These are phyloP conservation scores for Rubia balearica DNA, from an alignment of 305 asterid genomes.

Conservation along the genomic window DNA sequence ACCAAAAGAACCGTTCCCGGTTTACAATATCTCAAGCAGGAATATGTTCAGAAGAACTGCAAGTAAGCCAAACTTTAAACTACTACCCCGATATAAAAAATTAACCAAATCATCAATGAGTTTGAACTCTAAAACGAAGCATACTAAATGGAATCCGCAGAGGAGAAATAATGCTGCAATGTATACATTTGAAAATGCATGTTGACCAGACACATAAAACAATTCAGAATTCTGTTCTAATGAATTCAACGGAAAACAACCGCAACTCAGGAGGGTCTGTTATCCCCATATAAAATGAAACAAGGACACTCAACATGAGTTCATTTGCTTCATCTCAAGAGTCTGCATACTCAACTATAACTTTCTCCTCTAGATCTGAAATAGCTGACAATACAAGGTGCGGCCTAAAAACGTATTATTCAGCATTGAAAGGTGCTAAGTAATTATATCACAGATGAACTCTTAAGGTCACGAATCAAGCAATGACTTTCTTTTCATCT, in stretches of 20 bases:
- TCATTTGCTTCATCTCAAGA: neutral
- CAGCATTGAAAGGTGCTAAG: neutral
- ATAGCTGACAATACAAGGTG: constrained; percentile 1
- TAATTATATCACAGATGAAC: neutral
- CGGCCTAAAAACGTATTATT: neutral
- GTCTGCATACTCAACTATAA: neutral
- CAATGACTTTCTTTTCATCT: neutral
- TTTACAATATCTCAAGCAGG: neutral
- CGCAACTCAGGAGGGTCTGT: neutral
- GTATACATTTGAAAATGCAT: neutral
- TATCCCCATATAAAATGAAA: neutral
- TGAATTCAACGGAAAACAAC: neutral
- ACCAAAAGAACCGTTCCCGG: neutral
- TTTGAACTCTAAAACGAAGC: neutral
- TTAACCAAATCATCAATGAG: neutral
- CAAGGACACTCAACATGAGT: neutral
- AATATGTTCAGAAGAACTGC: neutral
- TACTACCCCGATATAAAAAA: neutral
- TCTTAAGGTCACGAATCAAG: neutral
- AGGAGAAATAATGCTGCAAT: neutral
- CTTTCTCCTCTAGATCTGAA: neutral
- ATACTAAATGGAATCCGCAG: neutral
- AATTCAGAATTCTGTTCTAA: neutral
- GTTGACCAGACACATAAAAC: neutral
- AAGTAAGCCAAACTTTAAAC: neutral